A percentile compares a stretch with the other conserved stretches of the same genome.
Evolutionary conservation across 2,329 filamentous ascomycete genomes (phyloP).

Genomic region (Amylocarpus encephaloides): DNA sequence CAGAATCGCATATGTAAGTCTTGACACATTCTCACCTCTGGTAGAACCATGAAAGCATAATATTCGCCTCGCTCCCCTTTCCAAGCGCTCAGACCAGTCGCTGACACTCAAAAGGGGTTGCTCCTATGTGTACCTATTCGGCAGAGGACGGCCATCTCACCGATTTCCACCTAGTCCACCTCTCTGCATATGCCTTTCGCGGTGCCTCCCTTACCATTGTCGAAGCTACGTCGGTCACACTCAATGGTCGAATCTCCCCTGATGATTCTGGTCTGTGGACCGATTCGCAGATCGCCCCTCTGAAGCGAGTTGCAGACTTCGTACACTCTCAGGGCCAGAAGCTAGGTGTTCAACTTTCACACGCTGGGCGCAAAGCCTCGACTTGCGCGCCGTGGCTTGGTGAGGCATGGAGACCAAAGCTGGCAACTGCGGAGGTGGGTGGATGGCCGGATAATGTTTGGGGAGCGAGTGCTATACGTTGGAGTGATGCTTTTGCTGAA

Average conservation of each 20-base stretch:
- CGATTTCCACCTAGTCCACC: conserved; percentile 31
- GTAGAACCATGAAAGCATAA: background rate
- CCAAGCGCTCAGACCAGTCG: background rate
- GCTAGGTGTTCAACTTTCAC: conserved; percentile 64
- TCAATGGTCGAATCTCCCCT: conserved; percentile 31
- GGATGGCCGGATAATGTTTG: conserved; percentile 37
- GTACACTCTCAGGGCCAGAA: conserved; percentile 50
- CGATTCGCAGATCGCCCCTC: conserved; percentile 33
- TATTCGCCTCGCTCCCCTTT: background rate
- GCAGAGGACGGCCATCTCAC: conserved; percentile 28
- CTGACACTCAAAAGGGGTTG: conserved; percentile 29
- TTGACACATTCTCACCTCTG: background rate
- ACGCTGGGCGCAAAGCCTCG: conserved; percentile 48
- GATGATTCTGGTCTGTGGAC: conserved; percentile 31
- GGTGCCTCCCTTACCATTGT: conserved; percentile 32
- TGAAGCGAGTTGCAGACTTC: conserved; percentile 35
- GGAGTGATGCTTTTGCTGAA: conserved; percentile 46
- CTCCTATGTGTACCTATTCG: conserved; percentile 41
- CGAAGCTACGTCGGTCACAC: conserved; percentile 31
- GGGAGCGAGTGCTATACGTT: conserved; percentile 53
- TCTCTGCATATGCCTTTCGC: conserved; percentile 29
- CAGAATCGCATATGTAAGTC: conserved; percentile 38
- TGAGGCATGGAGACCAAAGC: conserved; percentile 20
- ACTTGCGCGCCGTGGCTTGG: conserved; percentile 33
- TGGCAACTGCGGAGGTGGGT: conserved; percentile 29